Percentiles rank a stretch among this genome's conserved stretches.
Conservation (phyloP, 1,284 basidiomycete species). For the Melampsora larici-populina region DNA sequence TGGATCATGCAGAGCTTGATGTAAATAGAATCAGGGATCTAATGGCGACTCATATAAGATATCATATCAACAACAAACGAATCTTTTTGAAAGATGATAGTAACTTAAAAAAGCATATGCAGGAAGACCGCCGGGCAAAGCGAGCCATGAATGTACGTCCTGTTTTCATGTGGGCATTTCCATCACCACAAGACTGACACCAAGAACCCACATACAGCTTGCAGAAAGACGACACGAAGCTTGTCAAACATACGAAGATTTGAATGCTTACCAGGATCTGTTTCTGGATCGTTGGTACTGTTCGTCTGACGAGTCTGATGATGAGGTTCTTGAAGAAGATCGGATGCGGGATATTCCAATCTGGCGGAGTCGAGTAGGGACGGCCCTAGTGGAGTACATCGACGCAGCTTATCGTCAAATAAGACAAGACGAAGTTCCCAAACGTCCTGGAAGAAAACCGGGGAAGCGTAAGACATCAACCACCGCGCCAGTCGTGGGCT, state of each 20-base stretch:
- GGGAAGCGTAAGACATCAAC: not conserved
- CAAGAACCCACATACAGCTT: not conserved
- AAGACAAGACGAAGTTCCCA: not conserved
- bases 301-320: conserved; percentile 1
- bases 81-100: conserved; percentile 8
- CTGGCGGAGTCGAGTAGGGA: not conserved
- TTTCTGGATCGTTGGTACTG: too few species aligned
- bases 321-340: not conserved
- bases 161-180: not conserved
- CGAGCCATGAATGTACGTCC: conserved; percentile 3
- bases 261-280: not conserved
- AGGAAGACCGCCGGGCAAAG: not conserved
- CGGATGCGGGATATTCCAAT: conserved; percentile 5
- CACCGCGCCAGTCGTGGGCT: not conserved
- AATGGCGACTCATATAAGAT: not conserved
- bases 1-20: not conserved
- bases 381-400: not conserved
- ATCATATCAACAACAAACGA: not conserved
- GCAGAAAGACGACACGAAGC: not conserved
- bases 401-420: not conserved
- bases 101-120: conserved; percentile 1
- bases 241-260: not conserved
- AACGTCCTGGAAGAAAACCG: not conserved
- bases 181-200: not conserved
- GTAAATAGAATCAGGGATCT: not conserved